These are phyloP conservation scores for Pestalotiopsis fici DNA, from an alignment of 2,329 filamentous ascomycete genomes.

Conservation along the genomic window DNA sequence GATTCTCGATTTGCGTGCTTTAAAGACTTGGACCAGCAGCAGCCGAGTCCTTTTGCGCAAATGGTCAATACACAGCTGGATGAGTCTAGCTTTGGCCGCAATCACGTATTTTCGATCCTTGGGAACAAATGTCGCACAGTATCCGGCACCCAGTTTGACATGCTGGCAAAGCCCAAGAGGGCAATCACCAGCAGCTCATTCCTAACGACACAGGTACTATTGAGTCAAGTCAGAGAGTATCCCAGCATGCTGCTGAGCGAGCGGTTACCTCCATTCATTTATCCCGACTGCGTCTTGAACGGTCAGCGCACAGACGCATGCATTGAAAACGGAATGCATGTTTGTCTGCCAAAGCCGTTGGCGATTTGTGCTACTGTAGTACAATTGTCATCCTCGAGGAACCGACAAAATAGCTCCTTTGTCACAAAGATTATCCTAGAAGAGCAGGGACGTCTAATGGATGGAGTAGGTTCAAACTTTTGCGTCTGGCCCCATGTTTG, in stretches of 20 bases:
- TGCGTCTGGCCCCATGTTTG: neutral
- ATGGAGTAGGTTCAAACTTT: constrained; percentile 13
- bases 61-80: neutral
- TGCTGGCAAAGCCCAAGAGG: constrained; percentile 1
- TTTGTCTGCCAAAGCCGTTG: constrained; percentile 24
- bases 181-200: constrained; percentile 12
- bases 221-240: constrained; percentile 23
- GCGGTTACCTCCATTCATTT: constrained; percentile 27
- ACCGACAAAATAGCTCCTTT: constrained; percentile 17
- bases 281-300: constrained; percentile 22
- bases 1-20: neutral
- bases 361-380: constrained; percentile 25
- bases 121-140: neutral
- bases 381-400: constrained; percentile 21
- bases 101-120: neutral
- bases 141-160: neutral
- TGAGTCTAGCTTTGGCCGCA: neutral
- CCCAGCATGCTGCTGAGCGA: constrained; percentile 21
- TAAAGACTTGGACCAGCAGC: neutral
- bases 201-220: constrained; percentile 20
- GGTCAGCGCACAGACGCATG: constrained; percentile 11
- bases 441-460: constrained; percentile 18
- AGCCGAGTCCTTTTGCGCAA: neutral
- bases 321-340: constrained; percentile 19
- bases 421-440: constrained; percentile 25